Percentiles rank a stretch among this genome's conserved stretches.
These are phyloP conservation scores for Rubia yunnanensis DNA, from an alignment of 257 asterid species.

Conservation along the genomic window DNA sequence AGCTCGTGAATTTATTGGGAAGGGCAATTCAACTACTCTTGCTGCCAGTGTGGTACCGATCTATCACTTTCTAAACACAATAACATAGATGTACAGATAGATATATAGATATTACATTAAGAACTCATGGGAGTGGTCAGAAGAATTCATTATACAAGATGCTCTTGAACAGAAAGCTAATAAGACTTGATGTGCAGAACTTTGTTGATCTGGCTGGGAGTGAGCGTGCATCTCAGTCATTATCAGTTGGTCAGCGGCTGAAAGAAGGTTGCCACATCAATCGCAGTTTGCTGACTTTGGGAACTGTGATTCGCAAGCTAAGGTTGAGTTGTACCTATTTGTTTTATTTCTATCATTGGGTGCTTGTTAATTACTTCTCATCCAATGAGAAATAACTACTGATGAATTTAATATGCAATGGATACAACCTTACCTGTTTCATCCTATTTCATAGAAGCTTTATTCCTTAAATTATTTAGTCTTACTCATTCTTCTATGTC, in stretches of 20 bases:
- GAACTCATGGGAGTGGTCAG: background rate
- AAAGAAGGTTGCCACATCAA: slow-evolving; percentile 99
- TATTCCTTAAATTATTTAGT: background rate
- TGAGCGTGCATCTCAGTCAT: slow-evolving; percentile 96
- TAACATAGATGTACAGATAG: background rate
- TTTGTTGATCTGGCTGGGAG: slow-evolving; percentile 99
- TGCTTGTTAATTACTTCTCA: background rate
- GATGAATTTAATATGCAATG: background rate
- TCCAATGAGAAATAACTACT: background rate
- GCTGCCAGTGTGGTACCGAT: slow-evolving; percentile 90
- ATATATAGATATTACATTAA: background rate
- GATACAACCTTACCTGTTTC: background rate
- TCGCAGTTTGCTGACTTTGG: slow-evolving; percentile 89
- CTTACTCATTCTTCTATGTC: background rate
- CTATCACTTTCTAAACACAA: slow-evolving; percentile 6
- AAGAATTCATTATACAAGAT: slow-evolving; percentile 2
- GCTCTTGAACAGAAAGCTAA: slow-evolving; percentile 5
- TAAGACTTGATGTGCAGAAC: slow-evolving; percentile 50
- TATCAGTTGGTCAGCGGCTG: slow-evolving; percentile 91
- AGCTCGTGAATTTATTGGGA: slow-evolving; percentile 92
- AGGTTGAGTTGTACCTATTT: slow-evolving; percentile 38
- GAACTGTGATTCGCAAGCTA: slow-evolving; percentile 93
- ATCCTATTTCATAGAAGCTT: background rate
- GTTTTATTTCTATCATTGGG: background rate
- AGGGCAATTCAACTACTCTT: slow-evolving; percentile 93